Evolutionary conservation across 768 basidiomycete species (phyloP), one percentile per base, ranked within the genome.

Genomic region (Phlegmacium glaucopus): DNA sequence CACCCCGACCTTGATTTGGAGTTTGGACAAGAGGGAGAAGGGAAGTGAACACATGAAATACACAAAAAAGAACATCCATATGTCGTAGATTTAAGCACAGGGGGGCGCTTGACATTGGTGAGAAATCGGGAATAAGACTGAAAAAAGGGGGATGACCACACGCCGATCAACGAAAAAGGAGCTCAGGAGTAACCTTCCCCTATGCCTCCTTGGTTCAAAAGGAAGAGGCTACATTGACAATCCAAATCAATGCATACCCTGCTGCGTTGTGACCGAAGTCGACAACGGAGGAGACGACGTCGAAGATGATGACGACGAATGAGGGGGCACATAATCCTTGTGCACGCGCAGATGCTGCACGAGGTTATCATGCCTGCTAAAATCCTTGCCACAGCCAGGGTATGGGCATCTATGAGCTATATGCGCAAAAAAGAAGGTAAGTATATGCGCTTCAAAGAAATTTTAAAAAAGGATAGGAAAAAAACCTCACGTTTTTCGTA

Each of bases 261-360:
- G 52, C 43, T 49, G 41, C 18, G 22, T 5, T 22, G 22, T 22
- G 22, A 51, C 30, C 8, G 49, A 45, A 34, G 50, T 45, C 39
- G 53, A 39, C 48, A 51, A 50, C 15, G 48, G 36, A 30, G 48
- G 45, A 16, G 52, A 42, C 35, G 10, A 16, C 28, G 38, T 41
- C 47, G 47, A 8, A 28, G 28, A 47, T 45, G 37, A 35, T 34
- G 22, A 25, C 22, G n/a, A 54, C 27, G 55, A 47, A 37, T 57
- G 49, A 18, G 62, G 59, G 26, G 67, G 65, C n/a, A 69, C 64
- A 47, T 67, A 76, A 49, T 75, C 75, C 56, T 76, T 78, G 67
- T 92, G 90, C 36, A 91, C 85, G 40, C 87, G 83, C 83, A 88
- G 85, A 58, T 94, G 91, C 66, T 94, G 91, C 38, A 83, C 82